Conservation (phyloP, 345 rosid species). For the Stellera chamaejasme region DNA sequence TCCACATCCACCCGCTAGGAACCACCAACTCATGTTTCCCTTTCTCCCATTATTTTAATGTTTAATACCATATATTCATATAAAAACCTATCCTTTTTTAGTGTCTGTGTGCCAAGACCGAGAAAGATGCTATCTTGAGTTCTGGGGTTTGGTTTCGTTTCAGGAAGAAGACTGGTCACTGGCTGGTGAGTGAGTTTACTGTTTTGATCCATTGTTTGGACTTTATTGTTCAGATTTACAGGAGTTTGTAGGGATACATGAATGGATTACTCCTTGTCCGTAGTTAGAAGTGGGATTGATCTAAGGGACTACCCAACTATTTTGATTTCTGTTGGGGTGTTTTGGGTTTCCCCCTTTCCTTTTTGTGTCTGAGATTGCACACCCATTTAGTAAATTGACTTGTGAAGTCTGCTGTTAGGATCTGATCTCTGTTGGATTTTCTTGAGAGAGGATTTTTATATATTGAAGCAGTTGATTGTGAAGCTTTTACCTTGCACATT, state of each 20-base stretch:
- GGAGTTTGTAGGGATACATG: not conserved
- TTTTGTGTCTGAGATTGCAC: too few species aligned
- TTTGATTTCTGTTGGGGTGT: not conserved
- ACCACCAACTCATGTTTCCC: conserved; percentile 27
- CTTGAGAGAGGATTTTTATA: not conserved
- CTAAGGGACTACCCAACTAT: not conserved
- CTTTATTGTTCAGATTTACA: not conserved
- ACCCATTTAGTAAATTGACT: too few species aligned
- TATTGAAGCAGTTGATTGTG: too few species aligned
- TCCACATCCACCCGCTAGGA: conserved; percentile 45
- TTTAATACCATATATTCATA: conserved; percentile 6
- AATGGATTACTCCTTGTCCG: not conserved
- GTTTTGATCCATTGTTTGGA: not conserved
- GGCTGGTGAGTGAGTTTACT: not conserved
- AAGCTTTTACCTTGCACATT: too few species aligned
- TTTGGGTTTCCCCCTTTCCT: not conserved
- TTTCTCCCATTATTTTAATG: conserved; percentile 7
- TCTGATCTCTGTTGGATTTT: not conserved
- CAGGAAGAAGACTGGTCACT: not conserved
- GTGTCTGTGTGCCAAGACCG: not conserved
- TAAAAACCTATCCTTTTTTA: conserved; percentile 10
- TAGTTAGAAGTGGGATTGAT: not conserved
- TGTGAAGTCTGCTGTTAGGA: too few species aligned
- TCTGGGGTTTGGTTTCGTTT: conserved; percentile 26
- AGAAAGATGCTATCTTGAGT: conserved; percentile 14